phyloP scores from a whole-genome alignment of 495 filamentous ascomycete species.

The Bathelium albidoporum region DNA sequence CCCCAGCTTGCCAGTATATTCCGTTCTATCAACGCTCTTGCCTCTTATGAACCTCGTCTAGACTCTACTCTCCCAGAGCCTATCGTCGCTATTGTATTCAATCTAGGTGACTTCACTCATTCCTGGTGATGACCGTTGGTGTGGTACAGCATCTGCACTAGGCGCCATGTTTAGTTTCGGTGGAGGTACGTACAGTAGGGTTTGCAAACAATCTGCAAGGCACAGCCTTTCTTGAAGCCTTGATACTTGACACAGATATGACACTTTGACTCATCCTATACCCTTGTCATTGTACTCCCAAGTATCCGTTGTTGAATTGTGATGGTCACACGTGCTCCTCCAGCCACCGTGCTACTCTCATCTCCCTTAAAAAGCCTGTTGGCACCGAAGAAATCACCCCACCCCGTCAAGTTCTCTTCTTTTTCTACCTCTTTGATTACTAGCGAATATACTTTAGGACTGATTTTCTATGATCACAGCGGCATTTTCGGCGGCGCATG shows the following conservation, averaged over 20 bases:
- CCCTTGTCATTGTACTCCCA: neutral
- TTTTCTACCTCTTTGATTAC: neutral
- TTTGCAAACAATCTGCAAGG: neutral
- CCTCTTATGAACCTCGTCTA: too few relatives aligned
- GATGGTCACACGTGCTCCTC: neutral
- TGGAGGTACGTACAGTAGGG: neutral
- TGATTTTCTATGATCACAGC: neutral
- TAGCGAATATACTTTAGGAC: neutral
- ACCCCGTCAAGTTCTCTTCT: neutral
- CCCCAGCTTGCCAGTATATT: neutral
- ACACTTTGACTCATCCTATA: too few relatives aligned
- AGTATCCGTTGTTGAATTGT: neutral
- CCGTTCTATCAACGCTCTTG: neutral
- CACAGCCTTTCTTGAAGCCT: neutral
- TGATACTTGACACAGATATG: too few relatives aligned
- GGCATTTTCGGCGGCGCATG: constrained; percentile 12
- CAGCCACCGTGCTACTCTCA: too few relatives aligned
- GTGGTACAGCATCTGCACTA: neutral
- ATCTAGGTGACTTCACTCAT: too few relatives aligned
- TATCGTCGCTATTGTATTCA: neutral
- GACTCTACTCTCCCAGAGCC: too few relatives aligned
- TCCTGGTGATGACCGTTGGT: neutral
- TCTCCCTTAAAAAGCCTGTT: too few relatives aligned
- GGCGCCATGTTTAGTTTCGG: neutral
- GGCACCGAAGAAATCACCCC: neutral